Percentiles rank a stretch among this genome's conserved stretches.
These are phyloP conservation scores for Xylaria curta DNA, from an alignment of 495 filamentous ascomycete genomes.

Conservation along the genomic window DNA sequence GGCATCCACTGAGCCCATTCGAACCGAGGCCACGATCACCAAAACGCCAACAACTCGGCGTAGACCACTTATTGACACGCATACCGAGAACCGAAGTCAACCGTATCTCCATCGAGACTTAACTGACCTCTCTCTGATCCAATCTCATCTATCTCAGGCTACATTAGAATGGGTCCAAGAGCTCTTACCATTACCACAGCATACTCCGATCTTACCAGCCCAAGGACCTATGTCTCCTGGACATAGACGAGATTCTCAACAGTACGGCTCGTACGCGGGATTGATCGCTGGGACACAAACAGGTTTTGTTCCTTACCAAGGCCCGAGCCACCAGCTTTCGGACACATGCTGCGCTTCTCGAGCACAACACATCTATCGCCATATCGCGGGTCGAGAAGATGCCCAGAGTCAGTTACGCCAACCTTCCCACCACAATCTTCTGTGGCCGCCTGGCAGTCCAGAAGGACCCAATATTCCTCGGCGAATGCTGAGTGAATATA, in stretches of 20 bases:
- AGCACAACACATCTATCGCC: slow-evolving; percentile 72
- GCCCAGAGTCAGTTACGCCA: no score
- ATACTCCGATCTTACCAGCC: slow-evolving; percentile 58
- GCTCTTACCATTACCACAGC: slow-evolving; percentile 59
- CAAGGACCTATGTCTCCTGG: slow-evolving; percentile 55
- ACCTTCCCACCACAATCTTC: no score
- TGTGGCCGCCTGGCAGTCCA: no score
- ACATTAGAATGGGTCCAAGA: slow-evolving; percentile 80
- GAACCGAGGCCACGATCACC: no score
- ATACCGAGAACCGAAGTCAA: no score
- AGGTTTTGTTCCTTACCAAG: slow-evolving; percentile 41
- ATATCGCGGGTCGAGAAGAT: slow-evolving; percentile 72
- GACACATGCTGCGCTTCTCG: slow-evolving; percentile 70
- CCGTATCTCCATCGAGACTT: no score
- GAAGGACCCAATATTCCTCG: no score
- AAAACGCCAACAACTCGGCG: no score
- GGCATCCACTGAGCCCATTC: no score
- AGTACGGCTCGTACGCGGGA: slow-evolving; percentile 50
- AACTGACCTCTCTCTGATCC: no score
- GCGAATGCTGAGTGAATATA: no score
- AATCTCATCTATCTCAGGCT: slow-evolving; percentile 54
- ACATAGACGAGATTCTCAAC: slow-evolving; percentile 53
- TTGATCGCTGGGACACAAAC: slow-evolving; percentile 47
- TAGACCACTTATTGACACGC: no score
- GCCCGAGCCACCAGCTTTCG: slow-evolving; percentile 40